phyloP scores from a whole-genome alignment of 306 rosid species.

The Lupinus albus region DNA sequence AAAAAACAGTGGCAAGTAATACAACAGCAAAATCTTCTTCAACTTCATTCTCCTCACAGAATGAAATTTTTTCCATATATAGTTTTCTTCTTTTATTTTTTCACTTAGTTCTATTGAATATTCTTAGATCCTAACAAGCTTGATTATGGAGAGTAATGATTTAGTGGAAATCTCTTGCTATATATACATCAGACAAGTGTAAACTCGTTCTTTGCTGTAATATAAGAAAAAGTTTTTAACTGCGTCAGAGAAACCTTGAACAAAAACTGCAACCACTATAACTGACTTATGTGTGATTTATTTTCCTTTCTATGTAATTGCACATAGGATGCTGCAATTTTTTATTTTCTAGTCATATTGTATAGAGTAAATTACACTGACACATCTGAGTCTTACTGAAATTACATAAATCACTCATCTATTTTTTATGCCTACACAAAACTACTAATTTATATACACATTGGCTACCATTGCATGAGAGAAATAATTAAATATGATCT shows the following conservation, averaged over 20 bases:
- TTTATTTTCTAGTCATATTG: no score
- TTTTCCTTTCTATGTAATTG: no score
- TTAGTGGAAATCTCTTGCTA: no score
- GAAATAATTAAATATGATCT: no score
- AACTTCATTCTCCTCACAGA: slow-evolving; percentile 54
- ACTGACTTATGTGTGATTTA: neutral
- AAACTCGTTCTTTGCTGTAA: slow-evolving; percentile 35
- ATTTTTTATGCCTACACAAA: no score
- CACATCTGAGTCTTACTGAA: no score
- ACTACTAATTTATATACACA: no score
- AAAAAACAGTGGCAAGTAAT: slow-evolving; percentile 63
- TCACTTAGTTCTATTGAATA: slow-evolving; percentile 39
- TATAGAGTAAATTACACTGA: no score
- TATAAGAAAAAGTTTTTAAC: slow-evolving; percentile 9
- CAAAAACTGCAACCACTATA: slow-evolving; percentile 23
- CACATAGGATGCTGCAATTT: no score
- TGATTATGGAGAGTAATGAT: slow-evolving; percentile 39
- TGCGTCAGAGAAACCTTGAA: slow-evolving; percentile 40
- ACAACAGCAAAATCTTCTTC: slow-evolving; percentile 77
- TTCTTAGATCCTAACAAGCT: slow-evolving; percentile 44
- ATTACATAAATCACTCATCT: no score
- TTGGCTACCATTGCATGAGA: no score
- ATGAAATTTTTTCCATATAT: slow-evolving; percentile 40
- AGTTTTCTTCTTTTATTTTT: slow-evolving; percentile 45
- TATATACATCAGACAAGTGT: slow-evolving; percentile 38